These are phyloP conservation scores for Pseudomonodictys pantanalensis DNA, from an alignment of 495 filamentous ascomycete genomes.

Conservation along the genomic window DNA sequence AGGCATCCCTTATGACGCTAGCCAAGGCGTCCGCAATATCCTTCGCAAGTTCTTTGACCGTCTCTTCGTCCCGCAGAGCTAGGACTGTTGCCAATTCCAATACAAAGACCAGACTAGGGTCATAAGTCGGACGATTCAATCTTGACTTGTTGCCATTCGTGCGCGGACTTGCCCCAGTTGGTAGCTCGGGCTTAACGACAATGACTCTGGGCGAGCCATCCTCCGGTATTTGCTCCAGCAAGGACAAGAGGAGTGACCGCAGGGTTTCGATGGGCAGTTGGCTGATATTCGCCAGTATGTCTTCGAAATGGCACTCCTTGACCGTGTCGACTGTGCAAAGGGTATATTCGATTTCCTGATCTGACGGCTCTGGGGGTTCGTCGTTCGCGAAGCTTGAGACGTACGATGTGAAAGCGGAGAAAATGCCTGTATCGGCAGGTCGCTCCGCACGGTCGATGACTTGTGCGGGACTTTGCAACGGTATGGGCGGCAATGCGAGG, in stretches of 20 bases:
- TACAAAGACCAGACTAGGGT: slow-evolving; percentile 81
- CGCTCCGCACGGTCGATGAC: slow-evolving; percentile 84
- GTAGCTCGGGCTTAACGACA: slow-evolving; percentile 78
- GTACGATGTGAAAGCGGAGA: slow-evolving; percentile 92
- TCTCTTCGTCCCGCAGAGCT: slow-evolving; percentile 70
- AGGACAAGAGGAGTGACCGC: slow-evolving; percentile 63
- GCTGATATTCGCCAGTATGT: slow-evolving; percentile 79
- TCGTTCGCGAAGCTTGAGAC: slow-evolving; percentile 98
- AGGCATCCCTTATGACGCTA: slow-evolving; percentile 72
- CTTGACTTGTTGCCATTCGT: slow-evolving; percentile 57
- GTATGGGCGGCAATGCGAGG: slow-evolving; percentile 77
- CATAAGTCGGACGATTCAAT: slow-evolving; percentile 64
- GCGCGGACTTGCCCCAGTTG: slow-evolving; percentile 47
- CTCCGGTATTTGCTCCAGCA: slow-evolving; percentile 83
- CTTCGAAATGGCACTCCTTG: slow-evolving; percentile 79
- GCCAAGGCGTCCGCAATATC: slow-evolving; percentile 76
- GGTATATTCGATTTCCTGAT: slow-evolving; percentile 95
- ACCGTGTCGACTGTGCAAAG: slow-evolving; percentile 92
- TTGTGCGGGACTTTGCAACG: slow-evolving; percentile 85
- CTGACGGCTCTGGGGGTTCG: slow-evolving; percentile 94
- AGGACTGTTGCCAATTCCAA: slow-evolving; percentile 86
- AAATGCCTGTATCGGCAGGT: slow-evolving; percentile 72
- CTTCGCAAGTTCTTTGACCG: slow-evolving; percentile 69
- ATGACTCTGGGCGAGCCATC: slow-evolving; percentile 78
- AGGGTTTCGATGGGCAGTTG: slow-evolving; percentile 66